phyloP scores from a whole-genome alignment of 345 rosid species.

The Syzygium aromaticum region DNA sequence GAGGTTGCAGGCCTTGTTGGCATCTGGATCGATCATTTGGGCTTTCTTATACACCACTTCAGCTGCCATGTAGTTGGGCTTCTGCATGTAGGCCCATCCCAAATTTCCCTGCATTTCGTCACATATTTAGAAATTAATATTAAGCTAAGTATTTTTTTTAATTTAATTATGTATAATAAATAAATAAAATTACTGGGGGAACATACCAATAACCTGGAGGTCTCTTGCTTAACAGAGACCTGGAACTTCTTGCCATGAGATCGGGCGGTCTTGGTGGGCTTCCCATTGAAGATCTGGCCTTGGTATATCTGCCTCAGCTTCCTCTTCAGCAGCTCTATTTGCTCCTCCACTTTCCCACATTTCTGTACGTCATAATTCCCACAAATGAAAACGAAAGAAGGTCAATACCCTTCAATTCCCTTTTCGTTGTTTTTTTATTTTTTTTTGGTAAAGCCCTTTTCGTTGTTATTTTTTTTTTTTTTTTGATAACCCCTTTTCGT shows the following conservation, averaged over 20 bases:
- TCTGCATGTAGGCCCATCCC: conserved; percentile 99
- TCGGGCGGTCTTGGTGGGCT: conserved; percentile 86
- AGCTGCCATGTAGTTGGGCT: conserved; percentile 67
- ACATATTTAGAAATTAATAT: neutral
- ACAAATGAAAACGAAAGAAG: neutral
- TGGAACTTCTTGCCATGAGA: conserved; percentile 95
- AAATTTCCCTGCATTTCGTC: conserved; percentile 56
- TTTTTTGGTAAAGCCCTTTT: no score
- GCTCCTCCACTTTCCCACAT: conserved; percentile 81
- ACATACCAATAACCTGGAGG: conserved; percentile 66
- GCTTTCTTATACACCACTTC: conserved; percentile 84
- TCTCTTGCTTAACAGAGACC: conserved; percentile 87
- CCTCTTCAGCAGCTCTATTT: conserved; percentile 66
- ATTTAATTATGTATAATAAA: no score
- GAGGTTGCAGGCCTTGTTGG: conserved; percentile 81
- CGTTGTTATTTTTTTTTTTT: no score
- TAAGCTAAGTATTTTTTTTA: neutral
- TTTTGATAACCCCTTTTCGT: no score
- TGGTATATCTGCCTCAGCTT: conserved; percentile 76
- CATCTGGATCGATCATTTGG: conserved; percentile 76
- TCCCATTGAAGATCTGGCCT: conserved; percentile 83
- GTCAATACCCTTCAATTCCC: neutral
- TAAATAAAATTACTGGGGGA: neutral
- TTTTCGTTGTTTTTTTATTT: neutral
- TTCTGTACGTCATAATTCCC: conserved; percentile 32